Evolutionary conservation across 108 stramenopile species (phyloP).

Genomic region (Nitzschia putrida): DNA sequence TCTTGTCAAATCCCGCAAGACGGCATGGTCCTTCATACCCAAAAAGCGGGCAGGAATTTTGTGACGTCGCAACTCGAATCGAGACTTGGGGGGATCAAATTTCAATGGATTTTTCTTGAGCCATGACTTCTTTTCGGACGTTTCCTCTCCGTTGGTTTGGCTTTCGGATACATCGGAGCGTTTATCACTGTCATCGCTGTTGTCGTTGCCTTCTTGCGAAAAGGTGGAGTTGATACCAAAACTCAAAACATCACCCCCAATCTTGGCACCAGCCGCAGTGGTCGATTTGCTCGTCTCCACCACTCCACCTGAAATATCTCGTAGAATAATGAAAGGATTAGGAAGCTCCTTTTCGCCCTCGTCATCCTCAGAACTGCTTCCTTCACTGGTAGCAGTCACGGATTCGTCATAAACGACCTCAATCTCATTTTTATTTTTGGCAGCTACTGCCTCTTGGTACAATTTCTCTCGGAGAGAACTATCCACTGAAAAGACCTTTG

Average conservation of each 20-base stretch:
- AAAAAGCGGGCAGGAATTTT: conserved; percentile 79
- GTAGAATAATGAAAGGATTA: conserved; percentile 14
- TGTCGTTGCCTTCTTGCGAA: background rate
- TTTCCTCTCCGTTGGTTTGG: background rate
- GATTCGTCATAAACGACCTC: conserved; percentile 17
- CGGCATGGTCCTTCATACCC: conserved; percentile 87
- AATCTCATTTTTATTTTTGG: background rate
- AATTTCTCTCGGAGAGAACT: conserved; percentile 11
- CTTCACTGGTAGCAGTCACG: background rate
- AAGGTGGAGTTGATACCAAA: conserved; percentile 9
- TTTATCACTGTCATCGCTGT: background rate
- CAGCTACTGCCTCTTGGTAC: background rate
- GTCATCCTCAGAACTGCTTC: background rate
- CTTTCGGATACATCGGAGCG: background rate
- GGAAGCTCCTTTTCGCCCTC: conserved; percentile 10
- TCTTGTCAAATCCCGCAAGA: conserved; percentile 57
- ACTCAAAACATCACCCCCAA: background rate
- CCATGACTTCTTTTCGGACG: conserved; percentile 5
- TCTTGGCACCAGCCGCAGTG: conserved; percentile 8
- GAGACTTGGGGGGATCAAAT: conserved; percentile 72
- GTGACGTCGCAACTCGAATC: conserved; percentile 65
- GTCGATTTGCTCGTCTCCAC: background rate
- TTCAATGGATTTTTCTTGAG: background rate
- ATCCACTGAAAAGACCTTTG: background rate
- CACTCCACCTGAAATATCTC: conserved; percentile 15